Percentiles rank a stretch among this genome's conserved stretches.
Evolutionary conservation across 164 flowering plant species (phyloP).

Genomic region (Magnolia officinalis): DNA sequence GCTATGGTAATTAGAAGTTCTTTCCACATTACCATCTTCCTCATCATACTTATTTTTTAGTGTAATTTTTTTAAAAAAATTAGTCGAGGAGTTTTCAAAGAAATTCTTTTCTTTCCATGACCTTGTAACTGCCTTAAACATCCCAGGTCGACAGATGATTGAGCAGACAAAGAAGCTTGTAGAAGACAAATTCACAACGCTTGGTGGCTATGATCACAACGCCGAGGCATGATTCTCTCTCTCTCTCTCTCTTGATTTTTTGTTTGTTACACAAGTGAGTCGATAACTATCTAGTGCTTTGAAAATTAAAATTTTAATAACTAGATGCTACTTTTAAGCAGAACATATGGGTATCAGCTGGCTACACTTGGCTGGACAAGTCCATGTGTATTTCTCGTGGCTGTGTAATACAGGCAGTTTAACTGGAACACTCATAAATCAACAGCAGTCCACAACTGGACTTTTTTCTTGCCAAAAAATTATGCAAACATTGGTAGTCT

Average conservation of each 20-base stretch:
- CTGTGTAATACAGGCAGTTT: neutral
- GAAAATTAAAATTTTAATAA: neutral
- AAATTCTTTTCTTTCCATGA: neutral
- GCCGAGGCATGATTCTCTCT: conserved; percentile 63
- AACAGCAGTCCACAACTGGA: neutral
- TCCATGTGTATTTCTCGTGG: neutral
- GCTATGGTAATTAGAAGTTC: conserved; percentile 65
- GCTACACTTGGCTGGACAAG: neutral
- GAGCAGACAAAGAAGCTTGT: conserved; percentile 95
- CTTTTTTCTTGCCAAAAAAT: neutral
- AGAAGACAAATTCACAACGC: conserved; percentile 76
- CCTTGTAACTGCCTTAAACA: neutral
- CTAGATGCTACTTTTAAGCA: neutral
- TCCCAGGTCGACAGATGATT: conserved; percentile 93
- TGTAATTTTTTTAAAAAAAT: neutral
- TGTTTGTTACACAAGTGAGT: neutral
- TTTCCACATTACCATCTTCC: neutral
- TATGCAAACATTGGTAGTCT: neutral
- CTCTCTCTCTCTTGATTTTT: conserved; percentile 4
- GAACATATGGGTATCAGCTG: neutral
- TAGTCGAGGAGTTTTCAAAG: neutral
- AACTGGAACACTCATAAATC: neutral
- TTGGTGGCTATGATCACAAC: conserved; percentile 80
- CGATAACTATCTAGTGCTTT: too few species aligned
- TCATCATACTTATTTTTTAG: neutral